Percentiles rank a stretch among this genome's conserved stretches.
Evolutionary conservation across 1,284 basidiomycete species (phyloP).

Genomic region (Bjerkandera adusta): DNA sequence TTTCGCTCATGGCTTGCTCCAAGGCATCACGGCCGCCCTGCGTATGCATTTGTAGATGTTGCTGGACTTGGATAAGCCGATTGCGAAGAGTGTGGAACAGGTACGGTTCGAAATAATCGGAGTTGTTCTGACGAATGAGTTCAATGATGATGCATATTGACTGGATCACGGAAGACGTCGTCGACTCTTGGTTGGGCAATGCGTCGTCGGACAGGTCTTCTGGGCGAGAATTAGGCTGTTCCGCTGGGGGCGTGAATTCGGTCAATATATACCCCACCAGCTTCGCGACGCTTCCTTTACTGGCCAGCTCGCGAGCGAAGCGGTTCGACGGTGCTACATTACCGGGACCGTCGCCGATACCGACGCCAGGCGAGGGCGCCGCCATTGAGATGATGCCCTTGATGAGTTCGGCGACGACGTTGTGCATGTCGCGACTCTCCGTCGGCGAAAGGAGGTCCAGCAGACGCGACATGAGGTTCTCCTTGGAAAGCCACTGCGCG

Average conservation of each 20-base stretch:
- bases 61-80: conserved; percentile 84
- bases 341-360: conserved; percentile 56
- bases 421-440: conserved; percentile 79
- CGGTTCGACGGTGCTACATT: conserved; percentile 79
- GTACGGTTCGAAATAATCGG: conserved; percentile 98
- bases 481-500: conserved; percentile 81
- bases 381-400: conserved; percentile 96
- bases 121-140: conserved; percentile 97
- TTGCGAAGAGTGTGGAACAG: conserved; percentile 95
- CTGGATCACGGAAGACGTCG: conserved; percentile 87
- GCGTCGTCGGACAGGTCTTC: conserved; percentile 16
- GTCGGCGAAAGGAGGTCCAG: conserved; percentile 83
- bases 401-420: conserved; percentile 88
- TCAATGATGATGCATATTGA: conserved; percentile 93
- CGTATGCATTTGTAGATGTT: conserved; percentile 41
- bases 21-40: conserved; percentile 70
- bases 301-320: conserved; percentile 89
- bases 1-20: conserved; percentile 82
- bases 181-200: conserved; percentile 70
- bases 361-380: conserved; percentile 81
- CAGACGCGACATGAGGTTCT: conserved; percentile 82
- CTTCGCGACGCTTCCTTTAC: conserved; percentile 67
- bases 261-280: conserved; percentile 82
- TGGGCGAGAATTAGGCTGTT: conserved; percentile 7
- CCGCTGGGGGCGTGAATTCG: conserved; percentile 42